Evolutionary conservation across 495 filamentous ascomycete genomes (phyloP).

Genomic region (Hypoxylon fragiforme): DNA sequence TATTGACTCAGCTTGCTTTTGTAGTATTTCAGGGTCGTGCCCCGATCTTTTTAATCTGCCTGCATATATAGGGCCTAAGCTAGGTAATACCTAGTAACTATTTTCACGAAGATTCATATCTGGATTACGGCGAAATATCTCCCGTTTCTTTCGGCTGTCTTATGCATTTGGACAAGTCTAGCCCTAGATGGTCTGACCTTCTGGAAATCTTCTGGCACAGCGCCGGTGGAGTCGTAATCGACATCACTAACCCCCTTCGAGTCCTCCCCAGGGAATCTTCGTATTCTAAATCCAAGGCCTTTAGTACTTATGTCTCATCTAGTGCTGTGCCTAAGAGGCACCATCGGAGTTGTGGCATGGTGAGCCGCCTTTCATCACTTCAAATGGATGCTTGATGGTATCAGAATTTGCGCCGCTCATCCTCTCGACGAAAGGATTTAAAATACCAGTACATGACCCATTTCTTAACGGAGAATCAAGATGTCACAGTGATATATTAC

Average conservation of each 20-base stretch:
- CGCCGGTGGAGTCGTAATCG: constrained; percentile 14
- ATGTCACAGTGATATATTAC: background rate
- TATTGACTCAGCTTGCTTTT: no score
- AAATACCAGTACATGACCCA: constrained; percentile 4
- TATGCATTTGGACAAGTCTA: constrained; percentile 4
- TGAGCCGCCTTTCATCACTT: constrained; percentile 9
- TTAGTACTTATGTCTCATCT: constrained; percentile 23
- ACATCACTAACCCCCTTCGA: constrained; percentile 16
- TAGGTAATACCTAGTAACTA: no score
- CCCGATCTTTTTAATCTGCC: no score
- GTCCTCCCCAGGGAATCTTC: constrained; percentile 14
- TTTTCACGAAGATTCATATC: constrained; percentile 29
- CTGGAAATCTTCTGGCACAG: constrained; percentile 9
- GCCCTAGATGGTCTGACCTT: constrained; percentile 11
- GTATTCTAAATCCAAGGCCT: constrained; percentile 18
- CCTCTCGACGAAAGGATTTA: no score
- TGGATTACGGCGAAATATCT: constrained; percentile 29
- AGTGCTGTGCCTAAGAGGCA: constrained; percentile 13
- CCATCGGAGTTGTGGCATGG: constrained; percentile 22
- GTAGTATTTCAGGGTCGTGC: constrained; percentile 21
- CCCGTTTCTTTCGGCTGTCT: constrained; percentile 15
- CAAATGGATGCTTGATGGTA: constrained; percentile 3
- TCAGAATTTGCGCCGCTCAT: constrained; percentile 6
- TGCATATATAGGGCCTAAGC: no score
- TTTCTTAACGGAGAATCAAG: constrained; percentile 16